These are phyloP conservation scores for Kappamyces sp. DNA, from an alignment of 192 early-diverging fungal genomes.

Conservation along the genomic window DNA sequence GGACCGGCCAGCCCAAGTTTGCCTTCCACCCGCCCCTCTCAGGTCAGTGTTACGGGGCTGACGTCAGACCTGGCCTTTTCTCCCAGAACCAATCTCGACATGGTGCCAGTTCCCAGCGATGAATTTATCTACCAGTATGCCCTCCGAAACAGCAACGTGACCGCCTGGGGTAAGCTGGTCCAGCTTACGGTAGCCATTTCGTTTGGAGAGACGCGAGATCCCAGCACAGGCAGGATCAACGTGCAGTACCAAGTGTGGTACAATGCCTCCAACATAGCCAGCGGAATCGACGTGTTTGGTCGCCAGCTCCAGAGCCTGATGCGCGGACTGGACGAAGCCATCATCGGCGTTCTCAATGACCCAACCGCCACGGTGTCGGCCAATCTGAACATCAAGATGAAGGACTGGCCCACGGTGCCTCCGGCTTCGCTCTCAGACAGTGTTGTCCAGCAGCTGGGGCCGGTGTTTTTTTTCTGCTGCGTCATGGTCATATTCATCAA, in stretches of 20 bases:
- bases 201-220: slow-evolving; percentile 15
- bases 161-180: slow-evolving; percentile 38
- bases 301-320: slow-evolving; percentile 44
- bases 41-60: neutral
- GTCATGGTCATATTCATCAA: slow-evolving; percentile 60
- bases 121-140: slow-evolving; percentile 60
- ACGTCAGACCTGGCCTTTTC: slow-evolving; percentile 16
- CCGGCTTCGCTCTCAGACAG: slow-evolving; percentile 34
- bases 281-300: slow-evolving; percentile 50
- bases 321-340: slow-evolving; percentile 60
- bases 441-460: slow-evolving; percentile 44
- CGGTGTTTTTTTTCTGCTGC: slow-evolving; percentile 36
- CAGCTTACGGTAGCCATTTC: neutral
- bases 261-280: slow-evolving; percentile 47
- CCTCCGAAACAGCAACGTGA: slow-evolving; percentile 52
- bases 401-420: slow-evolving; percentile 58
- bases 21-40: neutral
- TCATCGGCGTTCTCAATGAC: slow-evolving; percentile 26
- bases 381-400: slow-evolving; percentile 27
- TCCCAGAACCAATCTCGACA: slow-evolving; percentile 34
- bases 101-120: slow-evolving; percentile 41
- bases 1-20: neutral
- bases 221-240: slow-evolving; percentile 30
- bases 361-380: slow-evolving; percentile 16
- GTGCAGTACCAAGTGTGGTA: slow-evolving; percentile 65